Percentiles rank a stretch among this genome's conserved stretches.
Conservation (phyloP, 2,329 filamentous ascomycete species). For the Aspergillus floridensis region DNA sequence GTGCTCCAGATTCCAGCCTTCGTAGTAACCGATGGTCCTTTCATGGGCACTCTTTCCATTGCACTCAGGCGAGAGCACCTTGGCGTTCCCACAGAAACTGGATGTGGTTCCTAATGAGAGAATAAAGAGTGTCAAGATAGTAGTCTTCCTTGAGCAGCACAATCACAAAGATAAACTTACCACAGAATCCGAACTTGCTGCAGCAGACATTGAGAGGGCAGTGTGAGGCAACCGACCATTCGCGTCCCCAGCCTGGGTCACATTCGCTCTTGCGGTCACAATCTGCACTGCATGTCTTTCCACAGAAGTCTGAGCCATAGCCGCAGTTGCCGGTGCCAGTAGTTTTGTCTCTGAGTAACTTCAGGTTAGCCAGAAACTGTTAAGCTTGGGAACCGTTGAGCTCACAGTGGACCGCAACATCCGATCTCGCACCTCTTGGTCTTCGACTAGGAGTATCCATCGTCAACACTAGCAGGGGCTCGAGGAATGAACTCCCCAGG, state of each 20-base stretch:
- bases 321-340: constrained; percentile 14
- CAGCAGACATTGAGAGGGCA: constrained; percentile 21
- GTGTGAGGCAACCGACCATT: constrained; percentile 13
- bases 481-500: not conserved
- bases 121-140: too few species aligned
- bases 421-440: constrained; percentile 6
- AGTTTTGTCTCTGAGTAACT: constrained; percentile 4
- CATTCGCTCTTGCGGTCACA: constrained; percentile 26
- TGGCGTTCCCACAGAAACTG: constrained; percentile 8
- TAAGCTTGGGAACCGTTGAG: not conserved
- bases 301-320: constrained; percentile 16
- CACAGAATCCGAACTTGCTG: constrained; percentile 6
- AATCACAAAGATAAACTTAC: not conserved
- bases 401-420: constrained; percentile 10
- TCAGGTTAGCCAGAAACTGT: not conserved
- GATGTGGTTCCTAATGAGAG: constrained; percentile 5
- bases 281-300: constrained; percentile 14
- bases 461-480: not conserved
- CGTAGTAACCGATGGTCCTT: constrained; percentile 38
- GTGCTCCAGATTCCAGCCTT: constrained; percentile 28
- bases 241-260: constrained; percentile 22
- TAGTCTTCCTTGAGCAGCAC: not conserved
- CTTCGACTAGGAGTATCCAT: constrained; percentile 9
- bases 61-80: constrained; percentile 13
- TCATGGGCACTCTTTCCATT: constrained; percentile 3